Evolutionary conservation across 371 early-diverging fungal species (phyloP).

Genomic region (Mortierella sp.): DNA sequence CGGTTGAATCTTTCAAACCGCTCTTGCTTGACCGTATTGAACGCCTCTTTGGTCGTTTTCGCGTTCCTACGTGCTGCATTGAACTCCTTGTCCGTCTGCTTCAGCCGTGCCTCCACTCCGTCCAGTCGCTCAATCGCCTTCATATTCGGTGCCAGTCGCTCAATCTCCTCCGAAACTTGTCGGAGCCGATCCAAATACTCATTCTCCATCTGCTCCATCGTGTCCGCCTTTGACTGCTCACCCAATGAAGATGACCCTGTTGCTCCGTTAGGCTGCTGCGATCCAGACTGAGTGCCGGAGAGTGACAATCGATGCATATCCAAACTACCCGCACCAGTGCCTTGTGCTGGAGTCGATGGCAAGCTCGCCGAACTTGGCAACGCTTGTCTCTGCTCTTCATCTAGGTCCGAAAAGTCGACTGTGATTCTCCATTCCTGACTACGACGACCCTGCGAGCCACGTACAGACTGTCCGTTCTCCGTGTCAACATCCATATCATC

Average conservation of each 20-base stretch:
- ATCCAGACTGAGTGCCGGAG: constrained; percentile 20
- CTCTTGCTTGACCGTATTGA: constrained; percentile 84
- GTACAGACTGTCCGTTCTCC: constrained; percentile 10
- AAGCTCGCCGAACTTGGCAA: constrained; percentile 22
- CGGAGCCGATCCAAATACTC: constrained; percentile 78
- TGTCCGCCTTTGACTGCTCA: constrained; percentile 53
- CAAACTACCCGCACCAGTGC: constrained; percentile 11
- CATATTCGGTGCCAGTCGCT: constrained; percentile 89
- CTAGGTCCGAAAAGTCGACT: constrained; percentile 67
- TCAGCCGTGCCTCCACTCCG: constrained; percentile 81
- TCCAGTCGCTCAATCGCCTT: constrained; percentile 88
- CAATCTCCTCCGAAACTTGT: constrained; percentile 77
- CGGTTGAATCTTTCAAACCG: constrained; percentile 84
- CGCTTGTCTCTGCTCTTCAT: constrained; percentile 54
- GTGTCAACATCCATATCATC: constrained; percentile 68
- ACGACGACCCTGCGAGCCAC: constrained; percentile 28
- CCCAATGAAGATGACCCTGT: constrained; percentile 17
- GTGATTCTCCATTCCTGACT: constrained; percentile 51
- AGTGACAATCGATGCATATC: constrained; percentile 42
- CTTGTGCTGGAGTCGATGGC: constrained; percentile 14
- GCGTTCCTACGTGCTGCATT: constrained; percentile 81
- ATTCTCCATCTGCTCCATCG: constrained; percentile 64
- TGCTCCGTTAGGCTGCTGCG: constrained; percentile 5
- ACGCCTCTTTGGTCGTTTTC: constrained; percentile 81
- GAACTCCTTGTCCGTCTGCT: constrained; percentile 84